These are phyloP conservation scores for Phlebiopsis gigantea DNA, from an alignment of 768 basidiomycete genomes.

Conservation along the genomic window DNA sequence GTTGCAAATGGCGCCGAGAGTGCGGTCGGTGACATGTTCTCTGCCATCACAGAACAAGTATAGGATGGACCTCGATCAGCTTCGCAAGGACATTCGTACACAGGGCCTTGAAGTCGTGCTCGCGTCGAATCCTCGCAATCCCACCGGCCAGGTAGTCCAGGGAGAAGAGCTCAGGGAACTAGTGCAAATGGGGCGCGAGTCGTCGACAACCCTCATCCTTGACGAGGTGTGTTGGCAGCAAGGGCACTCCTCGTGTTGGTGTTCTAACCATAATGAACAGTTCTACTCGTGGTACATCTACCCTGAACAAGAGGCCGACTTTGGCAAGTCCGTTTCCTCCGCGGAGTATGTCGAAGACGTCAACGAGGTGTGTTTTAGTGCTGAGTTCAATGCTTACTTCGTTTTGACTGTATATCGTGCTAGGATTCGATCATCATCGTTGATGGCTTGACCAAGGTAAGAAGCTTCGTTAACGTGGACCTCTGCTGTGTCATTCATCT, in stretches of 20 bases:
- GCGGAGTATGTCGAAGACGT: conserved; percentile 86
- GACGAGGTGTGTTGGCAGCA: conserved; percentile 58
- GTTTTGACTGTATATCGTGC: too few species aligned
- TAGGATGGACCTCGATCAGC: conserved; percentile 71
- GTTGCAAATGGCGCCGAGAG: neutral
- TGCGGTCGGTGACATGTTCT: conserved; percentile 7
- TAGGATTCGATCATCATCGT: conserved; percentile 76
- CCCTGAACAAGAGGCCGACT: conserved; percentile 67
- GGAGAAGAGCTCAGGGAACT: conserved; percentile 81
- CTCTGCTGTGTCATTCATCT: neutral
- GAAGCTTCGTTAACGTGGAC: neutral
- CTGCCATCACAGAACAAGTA: conserved; percentile 44
- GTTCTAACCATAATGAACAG: conserved; percentile 32
- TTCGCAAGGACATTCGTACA: conserved; percentile 75
- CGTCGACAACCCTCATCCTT: conserved; percentile 71
- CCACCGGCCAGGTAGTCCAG: conserved; percentile 86
- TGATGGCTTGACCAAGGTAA: conserved; percentile 87
- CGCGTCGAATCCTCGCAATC: conserved; percentile 94
- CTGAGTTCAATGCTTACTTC: conserved; percentile 26
- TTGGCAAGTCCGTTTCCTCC: conserved; percentile 75
- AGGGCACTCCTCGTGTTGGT: neutral
- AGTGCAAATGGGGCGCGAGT: conserved; percentile 65
- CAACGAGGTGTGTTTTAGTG: conserved; percentile 34
- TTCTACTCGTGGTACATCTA: conserved; percentile 97
- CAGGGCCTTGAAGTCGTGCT: conserved; percentile 84